Conservation (phyloP, 106 monocot species). For the Apostasia shenzhenica region DNA sequence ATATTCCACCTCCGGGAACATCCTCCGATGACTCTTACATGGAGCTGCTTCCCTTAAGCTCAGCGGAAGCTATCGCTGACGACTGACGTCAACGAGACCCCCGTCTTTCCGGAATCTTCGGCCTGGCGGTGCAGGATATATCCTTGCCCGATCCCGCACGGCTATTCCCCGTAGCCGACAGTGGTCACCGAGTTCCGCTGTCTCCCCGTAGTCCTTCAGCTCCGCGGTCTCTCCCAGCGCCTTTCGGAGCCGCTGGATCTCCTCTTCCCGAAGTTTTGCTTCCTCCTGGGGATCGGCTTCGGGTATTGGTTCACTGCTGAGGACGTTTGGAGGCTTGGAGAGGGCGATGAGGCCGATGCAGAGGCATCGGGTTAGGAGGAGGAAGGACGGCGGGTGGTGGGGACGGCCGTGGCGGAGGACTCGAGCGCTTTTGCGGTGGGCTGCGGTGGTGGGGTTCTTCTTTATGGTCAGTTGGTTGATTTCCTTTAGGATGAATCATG, state of each 20-base stretch:
- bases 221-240: too few relatives aligned
- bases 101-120: too few relatives aligned
- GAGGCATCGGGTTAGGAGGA: constrained; percentile 10
- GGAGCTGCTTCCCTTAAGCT: too few relatives aligned
- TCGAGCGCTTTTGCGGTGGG: constrained; percentile 22
- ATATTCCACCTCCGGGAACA: too few relatives aligned
- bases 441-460: constrained; percentile 41
- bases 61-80: too few relatives aligned
- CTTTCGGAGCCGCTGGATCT: background rate
- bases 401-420: constrained; percentile 13
- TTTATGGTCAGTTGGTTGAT: constrained; percentile 62
- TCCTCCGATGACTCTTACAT: too few relatives aligned
- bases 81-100: too few relatives aligned
- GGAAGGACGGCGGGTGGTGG: constrained; percentile 1
- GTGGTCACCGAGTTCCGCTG: too few relatives aligned
- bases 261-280: background rate
- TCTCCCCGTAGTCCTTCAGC: too few relatives aligned
- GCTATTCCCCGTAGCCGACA: too few relatives aligned
- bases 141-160: too few relatives aligned
- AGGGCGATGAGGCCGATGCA: background rate
- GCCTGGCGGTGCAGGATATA: too few relatives aligned
- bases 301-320: background rate
- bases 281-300: background rate
- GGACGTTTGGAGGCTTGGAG: background rate
- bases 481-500: constrained; percentile 34